phyloP scores from a whole-genome alignment of 345 rosid species.

The Hibiscus syriacus region DNA sequence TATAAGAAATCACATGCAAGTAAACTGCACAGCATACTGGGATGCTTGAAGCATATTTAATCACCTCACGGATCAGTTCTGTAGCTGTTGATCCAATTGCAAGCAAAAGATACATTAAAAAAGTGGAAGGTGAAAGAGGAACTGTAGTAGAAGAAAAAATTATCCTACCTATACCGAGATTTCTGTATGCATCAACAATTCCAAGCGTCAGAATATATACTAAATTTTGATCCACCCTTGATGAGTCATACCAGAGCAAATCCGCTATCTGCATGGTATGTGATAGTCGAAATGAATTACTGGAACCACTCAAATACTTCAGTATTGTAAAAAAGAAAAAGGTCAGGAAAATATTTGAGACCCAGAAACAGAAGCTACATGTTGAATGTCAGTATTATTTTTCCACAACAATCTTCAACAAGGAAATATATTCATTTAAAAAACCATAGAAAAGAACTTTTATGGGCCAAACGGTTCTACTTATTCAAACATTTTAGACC shows the following conservation, averaged over 20 bases:
- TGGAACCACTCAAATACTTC: neutral
- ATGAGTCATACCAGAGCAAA: slow-evolving; percentile 59
- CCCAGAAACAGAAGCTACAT: neutral
- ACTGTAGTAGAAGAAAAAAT: neutral
- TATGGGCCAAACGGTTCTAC: neutral
- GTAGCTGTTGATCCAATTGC: slow-evolving; percentile 48
- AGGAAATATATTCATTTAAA: neutral
- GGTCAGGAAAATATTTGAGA: neutral
- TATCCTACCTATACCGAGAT: slow-evolving; percentile 69
- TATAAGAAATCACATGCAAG: slow-evolving; percentile 92
- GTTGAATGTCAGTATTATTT: neutral
- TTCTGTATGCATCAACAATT: slow-evolving; percentile 72
- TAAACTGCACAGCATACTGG: slow-evolving; percentile 73
- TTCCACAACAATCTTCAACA: neutral
- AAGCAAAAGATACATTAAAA: slow-evolving; percentile 3
- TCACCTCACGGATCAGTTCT: slow-evolving; percentile 66
- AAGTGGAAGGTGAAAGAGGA: neutral
- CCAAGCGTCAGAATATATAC: slow-evolving; percentile 89
- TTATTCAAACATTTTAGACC: neutral
- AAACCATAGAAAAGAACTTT: neutral
- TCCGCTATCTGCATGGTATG: slow-evolving; percentile 66
- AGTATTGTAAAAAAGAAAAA: neutral
- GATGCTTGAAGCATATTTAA: slow-evolving; percentile 62
- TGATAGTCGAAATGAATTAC: neutral
- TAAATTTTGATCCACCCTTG: slow-evolving; percentile 62